phyloP scores from a whole-genome alignment of 768 basidiomycete species.

The Termitomyces sp. region DNA sequence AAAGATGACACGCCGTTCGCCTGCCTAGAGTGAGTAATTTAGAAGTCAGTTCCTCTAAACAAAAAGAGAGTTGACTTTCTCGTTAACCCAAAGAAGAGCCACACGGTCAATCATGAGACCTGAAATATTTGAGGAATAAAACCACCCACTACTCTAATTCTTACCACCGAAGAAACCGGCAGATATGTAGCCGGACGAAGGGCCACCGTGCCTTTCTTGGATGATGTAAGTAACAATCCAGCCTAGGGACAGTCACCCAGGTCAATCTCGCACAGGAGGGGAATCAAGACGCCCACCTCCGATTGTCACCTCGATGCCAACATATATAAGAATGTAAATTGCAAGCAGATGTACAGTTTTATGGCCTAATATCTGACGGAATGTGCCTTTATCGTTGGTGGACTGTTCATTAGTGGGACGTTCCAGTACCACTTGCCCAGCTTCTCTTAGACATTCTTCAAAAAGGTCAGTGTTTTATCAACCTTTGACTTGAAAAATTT shows the following conservation, averaged over 20 bases:
- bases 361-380: slow-evolving; percentile 45
- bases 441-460: slow-evolving; percentile 42
- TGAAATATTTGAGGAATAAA: slow-evolving; percentile 27
- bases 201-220: slow-evolving; percentile 30
- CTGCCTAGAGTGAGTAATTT: slow-evolving; percentile 27
- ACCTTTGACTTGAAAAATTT: background rate
- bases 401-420: slow-evolving; percentile 8
- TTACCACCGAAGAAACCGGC: slow-evolving; percentile 21
- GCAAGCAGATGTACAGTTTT: slow-evolving; percentile 58
- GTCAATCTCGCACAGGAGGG: background rate
- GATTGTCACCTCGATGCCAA: slow-evolving; percentile 62
- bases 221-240: slow-evolving; percentile 66
- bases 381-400: slow-evolving; percentile 12
- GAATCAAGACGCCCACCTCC: slow-evolving; percentile 28
- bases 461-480: background rate
- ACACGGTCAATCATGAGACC: background rate
- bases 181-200: slow-evolving; percentile 23
- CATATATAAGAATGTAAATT: slow-evolving; percentile 59
- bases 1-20: slow-evolving; percentile 49
- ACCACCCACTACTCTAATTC: slow-evolving; percentile 19
- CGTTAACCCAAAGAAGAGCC: background rate
- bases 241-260: slow-evolving; percentile 27
- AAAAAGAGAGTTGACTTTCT: background rate
- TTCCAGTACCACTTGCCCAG: slow-evolving; percentile 38
- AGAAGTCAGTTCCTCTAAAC: background rate